A percentile compares a stretch with the other conserved stretches of the same genome.
These are phyloP conservation scores for Citeromyces matritensis DNA, from an alignment of 805 yeast genomes.

Conservation along the genomic window DNA sequence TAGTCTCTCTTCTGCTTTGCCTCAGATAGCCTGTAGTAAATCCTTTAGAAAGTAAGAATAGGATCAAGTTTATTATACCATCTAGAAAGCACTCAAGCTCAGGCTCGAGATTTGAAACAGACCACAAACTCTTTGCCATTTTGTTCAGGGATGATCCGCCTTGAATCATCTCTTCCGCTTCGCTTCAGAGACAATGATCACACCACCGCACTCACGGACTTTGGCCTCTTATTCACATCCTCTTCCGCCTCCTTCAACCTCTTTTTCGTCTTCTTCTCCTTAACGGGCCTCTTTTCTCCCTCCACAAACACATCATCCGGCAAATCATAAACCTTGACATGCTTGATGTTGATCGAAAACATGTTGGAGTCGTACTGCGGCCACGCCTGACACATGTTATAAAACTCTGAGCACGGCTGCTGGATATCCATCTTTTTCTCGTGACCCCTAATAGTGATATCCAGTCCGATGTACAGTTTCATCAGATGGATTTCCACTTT, in stretches of 20 bases:
- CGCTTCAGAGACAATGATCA: too few relatives aligned
- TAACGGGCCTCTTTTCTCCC: slow-evolving; percentile 64
- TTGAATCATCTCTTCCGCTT: too few relatives aligned
- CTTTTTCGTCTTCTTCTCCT: slow-evolving; percentile 46
- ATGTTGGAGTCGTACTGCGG: slow-evolving; percentile 45
- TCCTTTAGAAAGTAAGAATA: too few relatives aligned
- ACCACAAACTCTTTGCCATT: too few relatives aligned
- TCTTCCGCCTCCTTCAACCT: slow-evolving; percentile 72
- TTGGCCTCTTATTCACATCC: too few relatives aligned
- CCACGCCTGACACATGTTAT: slow-evolving; percentile 65
- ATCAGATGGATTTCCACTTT: slow-evolving; percentile 39
- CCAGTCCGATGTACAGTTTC: slow-evolving; percentile 70
- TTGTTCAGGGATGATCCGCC: too few relatives aligned
- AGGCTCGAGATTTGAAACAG: too few relatives aligned
- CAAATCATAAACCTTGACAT: slow-evolving; percentile 62
- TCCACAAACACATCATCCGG: slow-evolving; percentile 76
- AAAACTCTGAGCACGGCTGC: slow-evolving; percentile 83
- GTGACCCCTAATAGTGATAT: slow-evolving; percentile 28
- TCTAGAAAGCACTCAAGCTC: too few relatives aligned
- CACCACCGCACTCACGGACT: too few relatives aligned
- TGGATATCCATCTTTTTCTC: slow-evolving; percentile 68
- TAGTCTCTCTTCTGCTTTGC: too few relatives aligned
- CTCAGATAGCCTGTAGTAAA: too few relatives aligned
- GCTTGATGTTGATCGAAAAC: slow-evolving; percentile 50
- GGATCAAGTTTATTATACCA: too few relatives aligned